These are phyloP conservation scores for Corylus americana DNA, from an alignment of 306 rosid species.

Conservation along the genomic window DNA sequence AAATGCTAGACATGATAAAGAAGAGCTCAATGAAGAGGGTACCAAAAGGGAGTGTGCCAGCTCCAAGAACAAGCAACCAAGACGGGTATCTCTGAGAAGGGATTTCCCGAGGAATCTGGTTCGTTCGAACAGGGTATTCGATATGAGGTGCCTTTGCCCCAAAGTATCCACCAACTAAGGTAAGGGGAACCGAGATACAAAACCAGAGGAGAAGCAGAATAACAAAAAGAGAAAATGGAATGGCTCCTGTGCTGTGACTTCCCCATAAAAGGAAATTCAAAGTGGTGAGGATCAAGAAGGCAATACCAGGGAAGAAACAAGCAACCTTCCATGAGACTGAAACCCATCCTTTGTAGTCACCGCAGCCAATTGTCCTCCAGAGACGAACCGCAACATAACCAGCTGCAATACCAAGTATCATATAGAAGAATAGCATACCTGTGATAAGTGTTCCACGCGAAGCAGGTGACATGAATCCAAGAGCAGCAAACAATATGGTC, in stretches of 20 bases:
- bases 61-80: slow-evolving; percentile 93
- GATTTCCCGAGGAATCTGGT: slow-evolving; percentile 88
- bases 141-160: slow-evolving; percentile 88
- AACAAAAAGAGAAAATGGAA: slow-evolving; percentile 83
- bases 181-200: slow-evolving; percentile 93
- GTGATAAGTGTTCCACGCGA: slow-evolving; percentile 89
- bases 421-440: slow-evolving; percentile 89
- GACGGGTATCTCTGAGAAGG: slow-evolving; percentile 91
- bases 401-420: slow-evolving; percentile 90
- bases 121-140: slow-evolving; percentile 87
- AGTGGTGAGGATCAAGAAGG: slow-evolving; percentile 76
- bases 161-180: slow-evolving; percentile 80
- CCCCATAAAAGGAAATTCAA: slow-evolving; percentile 94
- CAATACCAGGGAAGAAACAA: slow-evolving; percentile 97
- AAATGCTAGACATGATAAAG: slow-evolving; percentile 95
- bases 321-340: slow-evolving; percentile 84
- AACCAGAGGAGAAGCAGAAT: slow-evolving; percentile 85
- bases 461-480: slow-evolving; percentile 98
- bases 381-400: slow-evolving; percentile 96
- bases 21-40: slow-evolving; percentile 95
- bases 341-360: slow-evolving; percentile 78
- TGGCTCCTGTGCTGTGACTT: slow-evolving; percentile 96
- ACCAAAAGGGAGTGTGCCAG: slow-evolving; percentile 93
- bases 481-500: slow-evolving; percentile 93
- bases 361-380: slow-evolving; percentile 78